Evolutionary conservation across 225 moss, liverwort and hornwort genomes (phyloP).

Genomic region (Physcomitrellopsis africana): DNA sequence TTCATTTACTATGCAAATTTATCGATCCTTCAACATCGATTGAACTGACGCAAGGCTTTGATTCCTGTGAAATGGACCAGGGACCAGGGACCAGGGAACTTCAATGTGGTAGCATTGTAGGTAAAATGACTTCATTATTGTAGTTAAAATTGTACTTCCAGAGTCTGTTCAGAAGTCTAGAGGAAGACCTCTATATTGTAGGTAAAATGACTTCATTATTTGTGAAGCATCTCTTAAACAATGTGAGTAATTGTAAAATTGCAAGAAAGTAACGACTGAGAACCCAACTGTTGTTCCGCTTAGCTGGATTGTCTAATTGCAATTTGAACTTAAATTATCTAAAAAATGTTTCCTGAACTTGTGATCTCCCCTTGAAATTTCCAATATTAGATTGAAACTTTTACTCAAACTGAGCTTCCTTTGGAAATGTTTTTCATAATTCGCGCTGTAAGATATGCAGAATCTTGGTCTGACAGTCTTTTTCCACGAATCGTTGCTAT

Average conservation of each 20-base stretch:
- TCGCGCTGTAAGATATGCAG: neutral
- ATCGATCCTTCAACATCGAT: conserved; percentile 9
- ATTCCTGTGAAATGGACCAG: conserved; percentile 15
- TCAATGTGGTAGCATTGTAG: conserved; percentile 75
- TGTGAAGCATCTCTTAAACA: conserved; percentile 41
- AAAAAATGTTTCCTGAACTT: neutral
- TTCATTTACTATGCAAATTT: neutral
- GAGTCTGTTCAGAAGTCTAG: conserved; percentile 79
- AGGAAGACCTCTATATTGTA: conserved; percentile 32
- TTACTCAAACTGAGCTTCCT: neutral
- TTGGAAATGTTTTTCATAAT: neutral
- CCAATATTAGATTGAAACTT: neutral
- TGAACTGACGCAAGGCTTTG: conserved; percentile 12
- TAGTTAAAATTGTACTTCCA: too few relatives aligned
- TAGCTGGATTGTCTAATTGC: neutral
- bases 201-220: conserved; percentile 54
- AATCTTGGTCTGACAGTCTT: neutral
- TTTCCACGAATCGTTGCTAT: neutral
- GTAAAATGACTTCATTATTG: conserved; percentile 54
- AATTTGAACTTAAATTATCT: neutral
- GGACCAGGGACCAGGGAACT: conserved; percentile 87
- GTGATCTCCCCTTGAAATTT: neutral
- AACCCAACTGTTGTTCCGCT: neutral
- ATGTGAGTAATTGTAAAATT: conserved; percentile 19
- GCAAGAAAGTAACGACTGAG: neutral